Conservation (phyloP, 441 rosid species). For the Isatis lusitanica region DNA sequence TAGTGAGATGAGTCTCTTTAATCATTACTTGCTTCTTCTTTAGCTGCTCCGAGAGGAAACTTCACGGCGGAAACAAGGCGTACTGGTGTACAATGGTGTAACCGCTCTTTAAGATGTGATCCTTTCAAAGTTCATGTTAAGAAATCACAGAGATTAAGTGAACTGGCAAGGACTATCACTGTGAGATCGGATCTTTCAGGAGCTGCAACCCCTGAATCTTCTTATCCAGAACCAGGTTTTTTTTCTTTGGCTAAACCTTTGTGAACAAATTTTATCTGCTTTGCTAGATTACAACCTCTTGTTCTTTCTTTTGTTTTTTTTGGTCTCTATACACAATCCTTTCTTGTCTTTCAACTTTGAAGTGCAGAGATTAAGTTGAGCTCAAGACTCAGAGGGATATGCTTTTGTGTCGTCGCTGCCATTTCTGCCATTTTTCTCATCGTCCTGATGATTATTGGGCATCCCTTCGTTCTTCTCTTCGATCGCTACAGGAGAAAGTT, state of each 20-base stretch:
- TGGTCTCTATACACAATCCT: slow-evolving; percentile 25
- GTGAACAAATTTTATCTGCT: neutral
- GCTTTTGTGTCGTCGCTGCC: slow-evolving; percentile 65
- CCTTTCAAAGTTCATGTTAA: slow-evolving; percentile 32
- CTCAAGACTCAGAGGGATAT: slow-evolving; percentile 75
- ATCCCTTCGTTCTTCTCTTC: slow-evolving; percentile 74
- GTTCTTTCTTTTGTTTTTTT: neutral
- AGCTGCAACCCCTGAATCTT: slow-evolving; percentile 51
- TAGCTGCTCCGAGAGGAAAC: slow-evolving; percentile 45
- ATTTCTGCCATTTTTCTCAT: slow-evolving; percentile 60
- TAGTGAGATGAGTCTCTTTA: neutral
- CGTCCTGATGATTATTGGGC: slow-evolving; percentile 66
- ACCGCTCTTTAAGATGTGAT: slow-evolving; percentile 32
- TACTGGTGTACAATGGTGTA: slow-evolving; percentile 31
- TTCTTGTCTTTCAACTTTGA: slow-evolving; percentile 34
- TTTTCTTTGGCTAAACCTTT: slow-evolving; percentile 14
- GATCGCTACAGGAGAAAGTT: slow-evolving; percentile 74
- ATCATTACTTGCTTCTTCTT: slow-evolving; percentile 20
- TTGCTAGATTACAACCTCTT: neutral
- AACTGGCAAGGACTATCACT: slow-evolving; percentile 37
- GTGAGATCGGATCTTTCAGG: slow-evolving; percentile 71
- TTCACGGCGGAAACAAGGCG: slow-evolving; percentile 39
- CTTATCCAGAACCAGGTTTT: slow-evolving; percentile 61
- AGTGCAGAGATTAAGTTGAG: slow-evolving; percentile 60
- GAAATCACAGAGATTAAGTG: slow-evolving; percentile 36